A percentile compares a stretch with the other conserved stretches of the same genome.
phyloP scores from a whole-genome alignment of 2,329 filamentous ascomycete genomes.

The Venturia nashicola region DNA sequence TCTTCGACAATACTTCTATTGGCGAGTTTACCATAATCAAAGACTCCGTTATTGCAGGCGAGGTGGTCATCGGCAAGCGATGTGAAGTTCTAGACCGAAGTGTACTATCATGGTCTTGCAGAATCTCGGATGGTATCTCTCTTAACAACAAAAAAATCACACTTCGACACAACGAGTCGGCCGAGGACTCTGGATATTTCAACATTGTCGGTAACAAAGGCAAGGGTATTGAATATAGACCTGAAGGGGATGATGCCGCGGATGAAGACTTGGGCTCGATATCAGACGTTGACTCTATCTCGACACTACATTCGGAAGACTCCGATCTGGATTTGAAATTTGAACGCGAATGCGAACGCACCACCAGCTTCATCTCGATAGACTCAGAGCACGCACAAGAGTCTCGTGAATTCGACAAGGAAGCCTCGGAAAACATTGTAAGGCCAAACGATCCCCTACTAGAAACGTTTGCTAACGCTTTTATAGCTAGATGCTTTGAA shows the following conservation, averaged over 20 bases:
- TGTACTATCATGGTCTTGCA: constrained; percentile 66
- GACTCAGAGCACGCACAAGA: constrained; percentile 40
- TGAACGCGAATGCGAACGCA: constrained; percentile 37
- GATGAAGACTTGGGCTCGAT: constrained; percentile 15
- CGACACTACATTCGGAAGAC: constrained; percentile 42
- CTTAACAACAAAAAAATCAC: constrained; percentile 31
- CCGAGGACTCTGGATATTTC: constrained; percentile 33
- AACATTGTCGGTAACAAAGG: constrained; percentile 46
- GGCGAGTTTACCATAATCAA: constrained; percentile 61
- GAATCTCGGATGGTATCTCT: constrained; percentile 49
- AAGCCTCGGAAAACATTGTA: constrained; percentile 66
- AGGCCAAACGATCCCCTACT: not conserved
- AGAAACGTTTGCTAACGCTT: not conserved
- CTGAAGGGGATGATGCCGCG: constrained; percentile 37
- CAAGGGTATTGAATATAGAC: constrained; percentile 46
- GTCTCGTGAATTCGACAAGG: constrained; percentile 60
- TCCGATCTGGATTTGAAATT: constrained; percentile 31
- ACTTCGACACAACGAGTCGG: constrained; percentile 29
- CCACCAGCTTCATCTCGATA: constrained; percentile 62
- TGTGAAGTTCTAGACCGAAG: constrained; percentile 55
- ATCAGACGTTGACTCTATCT: constrained; percentile 45
- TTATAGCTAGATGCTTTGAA: constrained; percentile 63
- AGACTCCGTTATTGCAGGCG: constrained; percentile 64
- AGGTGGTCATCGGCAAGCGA: constrained; percentile 56
- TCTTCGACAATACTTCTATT: constrained; percentile 77